These are phyloP conservation scores for Phlegmacium glaucopus DNA, from an alignment of 768 basidiomycete genomes.

Conservation along the genomic window DNA sequence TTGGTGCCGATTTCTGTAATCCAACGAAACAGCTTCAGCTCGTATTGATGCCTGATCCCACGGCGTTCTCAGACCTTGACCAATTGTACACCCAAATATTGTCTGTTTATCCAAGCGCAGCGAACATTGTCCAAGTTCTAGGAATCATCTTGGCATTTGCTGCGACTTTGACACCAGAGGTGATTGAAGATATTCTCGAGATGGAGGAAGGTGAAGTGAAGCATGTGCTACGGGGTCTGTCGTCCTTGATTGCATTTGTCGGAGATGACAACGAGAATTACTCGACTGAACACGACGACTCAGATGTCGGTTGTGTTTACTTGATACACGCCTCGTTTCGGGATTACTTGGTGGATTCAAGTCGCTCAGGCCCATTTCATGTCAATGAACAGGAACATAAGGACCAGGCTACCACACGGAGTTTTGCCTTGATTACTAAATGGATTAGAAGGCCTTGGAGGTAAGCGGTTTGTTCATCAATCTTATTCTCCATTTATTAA, in stretches of 20 bases:
- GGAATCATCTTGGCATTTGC: not conserved
- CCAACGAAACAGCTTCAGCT: constrained; percentile 9
- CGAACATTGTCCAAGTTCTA: not conserved
- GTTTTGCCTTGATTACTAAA: constrained; percentile 3
- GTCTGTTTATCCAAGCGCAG: not conserved
- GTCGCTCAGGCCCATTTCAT: constrained; percentile 6
- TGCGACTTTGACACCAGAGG: not conserved
- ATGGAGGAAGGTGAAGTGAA: not conserved
- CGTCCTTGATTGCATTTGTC: constrained; percentile 4
- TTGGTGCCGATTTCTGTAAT: constrained; percentile 5
- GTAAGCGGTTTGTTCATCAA: no score
- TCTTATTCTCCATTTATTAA: no score
- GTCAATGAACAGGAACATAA: constrained; percentile 5
- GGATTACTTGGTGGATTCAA: constrained; percentile 12
- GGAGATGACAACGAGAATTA: no score
- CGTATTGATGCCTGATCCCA: constrained; percentile 1
- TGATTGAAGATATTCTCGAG: constrained; percentile 1
- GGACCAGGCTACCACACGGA: not conserved
- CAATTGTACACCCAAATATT: constrained; percentile 15
- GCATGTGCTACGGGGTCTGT: not conserved
- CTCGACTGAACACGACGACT: no score
- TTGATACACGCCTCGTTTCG: no score
- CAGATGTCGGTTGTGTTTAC: no score
- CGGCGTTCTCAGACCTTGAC: constrained; percentile 8
- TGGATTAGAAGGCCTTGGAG: constrained; percentile 3